These are phyloP conservation scores for Serendipita indica DNA, from an alignment of 768 basidiomycete genomes.

Conservation along the genomic window DNA sequence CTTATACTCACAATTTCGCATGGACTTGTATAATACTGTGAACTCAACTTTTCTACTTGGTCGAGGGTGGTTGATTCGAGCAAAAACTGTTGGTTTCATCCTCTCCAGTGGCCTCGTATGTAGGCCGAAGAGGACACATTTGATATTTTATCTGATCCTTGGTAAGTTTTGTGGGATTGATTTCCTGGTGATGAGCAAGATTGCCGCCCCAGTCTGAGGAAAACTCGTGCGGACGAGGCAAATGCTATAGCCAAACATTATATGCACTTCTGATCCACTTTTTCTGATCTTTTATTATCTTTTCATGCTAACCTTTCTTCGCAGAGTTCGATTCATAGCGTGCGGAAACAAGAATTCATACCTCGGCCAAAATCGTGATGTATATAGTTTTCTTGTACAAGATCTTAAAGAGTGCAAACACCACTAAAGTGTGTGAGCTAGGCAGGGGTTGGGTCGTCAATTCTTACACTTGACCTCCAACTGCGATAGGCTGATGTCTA, in stretches of 20 bases:
- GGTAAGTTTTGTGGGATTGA: background rate
- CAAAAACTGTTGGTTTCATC: background rate
- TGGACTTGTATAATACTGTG: background rate
- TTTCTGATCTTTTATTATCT: background rate
- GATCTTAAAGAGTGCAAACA: too few species aligned
- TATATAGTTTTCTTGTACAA: too few species aligned
- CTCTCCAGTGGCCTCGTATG: too few species aligned
- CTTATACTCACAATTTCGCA: too few species aligned
- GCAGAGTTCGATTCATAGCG: too few species aligned
- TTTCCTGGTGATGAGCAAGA: background rate
- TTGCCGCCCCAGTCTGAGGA: slow-evolving; percentile 9
- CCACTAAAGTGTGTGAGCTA: too few species aligned
- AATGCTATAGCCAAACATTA: slow-evolving; percentile 8
- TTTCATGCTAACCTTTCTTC: background rate
- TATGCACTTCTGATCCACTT: slow-evolving; percentile 1
- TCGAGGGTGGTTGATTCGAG: background rate
- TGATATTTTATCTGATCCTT: background rate
- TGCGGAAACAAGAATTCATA: too few species aligned
- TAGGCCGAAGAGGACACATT: too few species aligned
- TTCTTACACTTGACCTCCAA: background rate
- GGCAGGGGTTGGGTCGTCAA: too few species aligned
- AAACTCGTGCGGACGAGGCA: slow-evolving; percentile 3
- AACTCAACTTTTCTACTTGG: background rate
- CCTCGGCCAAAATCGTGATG: too few species aligned
- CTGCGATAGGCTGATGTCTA: background rate